A percentile compares a stretch with the other conserved stretches of the same genome.
Conservation (phyloP, 495 filamentous ascomycete species). For the Penicillium egyptiacum region DNA sequence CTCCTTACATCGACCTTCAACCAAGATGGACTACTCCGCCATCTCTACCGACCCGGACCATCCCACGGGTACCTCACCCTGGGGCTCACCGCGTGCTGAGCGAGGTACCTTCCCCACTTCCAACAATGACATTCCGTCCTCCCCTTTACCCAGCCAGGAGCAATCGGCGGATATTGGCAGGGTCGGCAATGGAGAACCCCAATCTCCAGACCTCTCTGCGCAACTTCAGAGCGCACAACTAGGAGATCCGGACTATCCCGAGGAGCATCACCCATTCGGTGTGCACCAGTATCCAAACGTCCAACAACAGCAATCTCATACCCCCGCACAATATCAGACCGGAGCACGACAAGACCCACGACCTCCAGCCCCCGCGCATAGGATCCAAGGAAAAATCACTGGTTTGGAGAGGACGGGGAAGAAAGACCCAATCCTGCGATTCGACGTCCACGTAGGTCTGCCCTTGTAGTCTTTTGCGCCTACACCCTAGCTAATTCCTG, state of each 20-base stretch:
- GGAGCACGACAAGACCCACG: constrained; percentile 43
- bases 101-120: constrained; percentile 54
- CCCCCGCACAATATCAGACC: constrained; percentile 50
- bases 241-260: constrained; percentile 39
- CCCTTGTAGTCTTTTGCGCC: constrained; percentile 5
- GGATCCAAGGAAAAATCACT: constrained; percentile 90
- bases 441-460: constrained; percentile 87
- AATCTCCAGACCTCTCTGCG: constrained; percentile 45
- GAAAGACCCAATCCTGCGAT: constrained; percentile 92
- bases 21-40: constrained; percentile 79
- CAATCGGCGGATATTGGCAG: constrained; percentile 40
- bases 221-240: constrained; percentile 46
- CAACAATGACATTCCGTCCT: constrained; percentile 54
- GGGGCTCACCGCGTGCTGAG: constrained; percentile 72
- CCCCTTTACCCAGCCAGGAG: constrained; percentile 48
- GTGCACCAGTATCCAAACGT: constrained; percentile 40
- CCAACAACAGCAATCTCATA: constrained; percentile 51
- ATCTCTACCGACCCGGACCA: constrained; percentile 73
- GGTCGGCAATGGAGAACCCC: constrained; percentile 17
- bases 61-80: constrained; percentile 69
- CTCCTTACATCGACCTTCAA: constrained; percentile 22
- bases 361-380: constrained; percentile 65
- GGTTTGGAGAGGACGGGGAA: constrained; percentile 87
- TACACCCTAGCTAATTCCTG: constrained; percentile 11
- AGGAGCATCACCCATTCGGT: constrained; percentile 35